Evolutionary conservation across 2,329 filamentous ascomycete species (phyloP), one percentile per base, ranked within the genome.

Genomic region (Atkinsonella hypoxylon): DNA sequence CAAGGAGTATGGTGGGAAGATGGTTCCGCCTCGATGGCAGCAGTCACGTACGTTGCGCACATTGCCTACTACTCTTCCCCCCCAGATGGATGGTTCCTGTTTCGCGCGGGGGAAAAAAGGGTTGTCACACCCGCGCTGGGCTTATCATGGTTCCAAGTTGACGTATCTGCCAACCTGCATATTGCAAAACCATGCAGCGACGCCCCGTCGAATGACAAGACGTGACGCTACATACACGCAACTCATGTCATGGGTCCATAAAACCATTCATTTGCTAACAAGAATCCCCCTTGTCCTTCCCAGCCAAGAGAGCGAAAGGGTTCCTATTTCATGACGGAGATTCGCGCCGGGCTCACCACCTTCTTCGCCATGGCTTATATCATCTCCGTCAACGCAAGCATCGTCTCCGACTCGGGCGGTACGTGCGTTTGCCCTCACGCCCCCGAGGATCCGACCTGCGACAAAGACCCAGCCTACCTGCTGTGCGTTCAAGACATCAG

Each of bases 11-110:
- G 34, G 75, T 89, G 53, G 87, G 87, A 55, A 73, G 75, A 57
- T 86, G 82, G 72, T 95, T 95, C 69, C 79, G 81, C 57, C 79
- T 95, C 40, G 87, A 94, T 55, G 86, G 86, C 57, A 89, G 79
- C 39, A 87, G 87, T 60, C 86, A 91, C 77, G 85, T 87, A 77
- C 73, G 82, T 76, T 43, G 22, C 30, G n/a, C 8, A 20, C 17
- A 40, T 12, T 49, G 38, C 42, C 17, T n/a, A 11, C 41, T n/a
- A n/a, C 41, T 42, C 18, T 17, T 17, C 2, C 26, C 26, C 34
- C 15, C 40, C 17, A 22, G 13, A 17, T n/a, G n/a, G n/a, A 41
- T 26, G 26, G 17, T 26, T 32, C 17, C 22, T 31, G 8, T 44
- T 43, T 13, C 31, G 18, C 26, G 18, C 17, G 30, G 30, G n/a